Conservation (phyloP, 2,329 filamentous ascomycete species). For the Verticillium tricorpus region DNA sequence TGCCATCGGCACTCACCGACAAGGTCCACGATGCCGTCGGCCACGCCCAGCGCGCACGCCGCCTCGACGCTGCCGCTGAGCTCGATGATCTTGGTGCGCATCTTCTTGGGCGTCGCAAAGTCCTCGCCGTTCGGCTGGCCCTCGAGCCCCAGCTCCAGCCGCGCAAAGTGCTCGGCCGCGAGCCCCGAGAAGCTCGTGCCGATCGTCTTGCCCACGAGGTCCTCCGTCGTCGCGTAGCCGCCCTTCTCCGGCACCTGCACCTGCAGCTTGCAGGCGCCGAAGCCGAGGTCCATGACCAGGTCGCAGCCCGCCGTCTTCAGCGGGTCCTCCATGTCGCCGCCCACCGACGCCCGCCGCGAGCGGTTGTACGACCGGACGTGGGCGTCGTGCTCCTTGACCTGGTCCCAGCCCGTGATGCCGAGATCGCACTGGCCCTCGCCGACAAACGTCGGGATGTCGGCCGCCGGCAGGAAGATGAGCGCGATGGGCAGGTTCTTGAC, state of each 20-base stretch:
- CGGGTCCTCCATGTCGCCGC: constrained; percentile 37
- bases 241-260: constrained; percentile 95
- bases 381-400: constrained; percentile 86
- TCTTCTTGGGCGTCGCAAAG: constrained; percentile 37
- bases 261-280: constrained; percentile 87
- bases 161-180: constrained; percentile 76
- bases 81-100: constrained; percentile 87
- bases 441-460: constrained; percentile 96
- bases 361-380: constrained; percentile 45
- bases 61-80: constrained; percentile 96
- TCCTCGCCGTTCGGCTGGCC: constrained; percentile 30
- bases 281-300: constrained; percentile 84
- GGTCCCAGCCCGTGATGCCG: constrained; percentile 90
- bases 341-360: constrained; percentile 42
- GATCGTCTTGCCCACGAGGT: constrained; percentile 87
- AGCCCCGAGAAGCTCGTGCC: constrained; percentile 93
- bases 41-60: constrained; percentile 90
- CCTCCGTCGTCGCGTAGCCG: constrained; percentile 59
- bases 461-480: constrained; percentile 92
- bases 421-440: constrained; percentile 91
- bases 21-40: constrained; percentile 94
- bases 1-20: constrained; percentile 67
- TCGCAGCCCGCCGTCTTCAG: constrained; percentile 61
- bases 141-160: constrained; percentile 59
- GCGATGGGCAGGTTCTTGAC: constrained; percentile 96